Conservation (phyloP, 495 filamentous ascomycete genomes). For the Xylaria cubensis region DNA sequence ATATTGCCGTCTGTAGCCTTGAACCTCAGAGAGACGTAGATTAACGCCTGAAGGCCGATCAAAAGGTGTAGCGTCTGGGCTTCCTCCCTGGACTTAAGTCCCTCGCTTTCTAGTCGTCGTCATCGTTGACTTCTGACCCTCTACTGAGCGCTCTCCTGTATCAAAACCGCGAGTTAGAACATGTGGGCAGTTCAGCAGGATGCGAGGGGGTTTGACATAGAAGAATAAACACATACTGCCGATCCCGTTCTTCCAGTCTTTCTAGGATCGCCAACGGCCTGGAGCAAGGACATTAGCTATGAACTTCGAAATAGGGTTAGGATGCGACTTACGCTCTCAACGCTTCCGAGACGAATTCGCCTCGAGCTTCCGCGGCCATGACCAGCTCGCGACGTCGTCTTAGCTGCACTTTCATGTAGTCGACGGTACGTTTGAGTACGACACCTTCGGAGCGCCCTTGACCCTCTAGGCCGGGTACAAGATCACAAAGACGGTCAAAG, state of each 20-base stretch:
- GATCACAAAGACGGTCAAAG: slow-evolving; percentile 82
- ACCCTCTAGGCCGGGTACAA: slow-evolving; percentile 83
- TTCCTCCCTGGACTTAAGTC: neutral
- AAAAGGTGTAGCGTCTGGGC: neutral
- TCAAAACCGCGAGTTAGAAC: neutral
- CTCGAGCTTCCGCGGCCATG: slow-evolving; percentile 64
- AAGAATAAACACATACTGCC: slow-evolving; percentile 15
- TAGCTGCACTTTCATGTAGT: slow-evolving; percentile 72
- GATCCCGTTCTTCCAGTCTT: slow-evolving; percentile 35
- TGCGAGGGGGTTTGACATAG: neutral
- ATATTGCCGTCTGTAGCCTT: neutral
- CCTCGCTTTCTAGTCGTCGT: slow-evolving; percentile 26
- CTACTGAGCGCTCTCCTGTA: slow-evolving; percentile 17
- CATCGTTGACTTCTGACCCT: slow-evolving; percentile 28
- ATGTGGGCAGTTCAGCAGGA: neutral
- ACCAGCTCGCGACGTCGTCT: slow-evolving; percentile 67
- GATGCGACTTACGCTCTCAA: slow-evolving; percentile 34
- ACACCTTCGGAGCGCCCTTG: slow-evolving; percentile 85
- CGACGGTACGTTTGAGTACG: slow-evolving; percentile 77
- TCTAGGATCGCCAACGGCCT: slow-evolving; percentile 29
- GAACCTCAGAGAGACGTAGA: neutral
- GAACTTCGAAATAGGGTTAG: neutral
- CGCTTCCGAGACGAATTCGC: slow-evolving; percentile 57
- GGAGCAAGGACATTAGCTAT: neutral
- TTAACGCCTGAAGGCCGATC: neutral